Base-by-base conservation (phyloP, 2,329 filamentous ascomycete species). In the Aspergillus sp. region DNA sequence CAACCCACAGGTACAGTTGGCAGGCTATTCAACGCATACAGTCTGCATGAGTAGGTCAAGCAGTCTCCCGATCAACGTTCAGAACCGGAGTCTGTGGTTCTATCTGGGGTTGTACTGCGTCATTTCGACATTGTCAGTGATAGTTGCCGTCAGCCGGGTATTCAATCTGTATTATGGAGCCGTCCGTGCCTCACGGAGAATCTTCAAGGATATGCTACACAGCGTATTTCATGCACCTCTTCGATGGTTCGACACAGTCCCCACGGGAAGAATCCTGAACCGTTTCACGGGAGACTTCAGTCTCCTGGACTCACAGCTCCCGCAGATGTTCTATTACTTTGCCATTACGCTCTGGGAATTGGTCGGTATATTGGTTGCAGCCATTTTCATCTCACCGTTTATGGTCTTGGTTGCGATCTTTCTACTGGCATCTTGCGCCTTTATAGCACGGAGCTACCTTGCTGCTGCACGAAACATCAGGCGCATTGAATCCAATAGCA, bases 221-320 rank as follows among this genome's bases (percentile, higher is more conserved):
- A 82, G 85, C 0, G 82, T 94, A 10, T 80, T 93, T 3, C 84
- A 88, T 17, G 86, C 90, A 2, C 90, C 88, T 3, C 79, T 92
- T 11, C 82, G 88, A 58, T 92, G 89, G 88, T 82, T 92, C 39
- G 90, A 93, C 69, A 92, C 90, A 0, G 88, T 91, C 0, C 90
- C 90, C 0, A 80, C 91, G 1, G 90, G 90, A 2, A 84, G 90
- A 42, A 84, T 92, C 27, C 79, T 92, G 30, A 93, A 93, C 75
- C 84, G 90, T 1, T 90, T 92, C 71, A 90, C 89, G 0, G 81
- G 87, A 3, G 90, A 93, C 73, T 92, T 93, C 72, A 86, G 87
- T 64, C 83, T 86, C 21, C 83, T 92, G 44, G 90, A 93, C 75
- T 87, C 84, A 6, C 82, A 85, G 38, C 78, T 92, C 6, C 83